Evolutionary conservation across 1,284 basidiomycete genomes (phyloP), one percentile per base, ranked within the genome.

Genomic region (Coniophora puteana): DNA sequence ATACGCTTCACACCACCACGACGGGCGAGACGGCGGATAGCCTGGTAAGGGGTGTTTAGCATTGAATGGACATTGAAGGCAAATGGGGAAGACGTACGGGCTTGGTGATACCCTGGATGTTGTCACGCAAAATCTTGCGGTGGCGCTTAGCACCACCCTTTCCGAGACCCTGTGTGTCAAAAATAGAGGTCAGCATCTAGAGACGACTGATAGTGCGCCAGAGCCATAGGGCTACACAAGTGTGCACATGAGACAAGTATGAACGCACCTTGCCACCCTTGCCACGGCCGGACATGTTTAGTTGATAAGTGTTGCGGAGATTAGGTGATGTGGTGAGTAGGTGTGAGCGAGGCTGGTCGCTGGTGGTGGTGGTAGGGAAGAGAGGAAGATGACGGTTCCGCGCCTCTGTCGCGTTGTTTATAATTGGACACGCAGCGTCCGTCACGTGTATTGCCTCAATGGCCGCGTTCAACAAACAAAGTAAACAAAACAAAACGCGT

Each of bases 1-100:
- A 86, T 87, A 78, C 82, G 82, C 71, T 88, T 87, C 58, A 88
- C 84, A 75, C 84, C 84, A 55, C 87, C 87, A 74, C 87, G 80
- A 61, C 88, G 84, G 38, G 89, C 89, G 50, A 92, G 78, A 75
- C 87, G 83, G 58, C 86, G 83, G 61, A 91, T 89, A 47, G 86
- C 84, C 64, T 83, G 67, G 8, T 43, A 39, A 26, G 40, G 17
- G 35, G 41, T 35, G n/a, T 27, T 32, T 27, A 30, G 24, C 4
- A 34, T 16, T 10, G 14, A 14, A 26, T 29, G 11, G 35, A 10
- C 7, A 3, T 25, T 12, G 16, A 25, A 16, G 11, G 7, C 18
- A 8, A 23, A 5, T 35, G 20, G 8, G 20, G 18, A 13, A 38
- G 25, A 42, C 47, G 17, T 25, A 68, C 68, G 24, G 71, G 72